Conservation (phyloP, 192 early-diverging fungal genomes). For the Gamsiella multidivaricata region DNA sequence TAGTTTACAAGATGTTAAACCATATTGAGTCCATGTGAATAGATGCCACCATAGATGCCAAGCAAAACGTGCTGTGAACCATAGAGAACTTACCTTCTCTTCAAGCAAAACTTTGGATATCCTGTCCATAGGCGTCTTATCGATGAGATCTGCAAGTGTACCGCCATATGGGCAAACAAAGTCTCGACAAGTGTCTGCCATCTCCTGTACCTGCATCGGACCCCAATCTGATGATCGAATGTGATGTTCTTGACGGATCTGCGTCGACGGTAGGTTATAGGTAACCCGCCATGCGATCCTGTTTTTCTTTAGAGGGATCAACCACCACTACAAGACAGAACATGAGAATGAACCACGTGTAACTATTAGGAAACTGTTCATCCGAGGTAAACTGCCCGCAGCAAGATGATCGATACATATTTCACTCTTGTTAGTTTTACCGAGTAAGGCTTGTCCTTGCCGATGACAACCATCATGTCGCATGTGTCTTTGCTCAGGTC, state of each 20-base stretch:
- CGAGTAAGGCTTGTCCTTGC: conserved; percentile 50
- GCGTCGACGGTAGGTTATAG: conserved; percentile 35
- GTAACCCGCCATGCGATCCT: conserved; percentile 44
- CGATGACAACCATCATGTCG: conserved; percentile 49
- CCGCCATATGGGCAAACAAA: conserved; percentile 41
- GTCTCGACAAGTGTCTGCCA: conserved; percentile 27
- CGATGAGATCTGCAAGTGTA: conserved; percentile 35
- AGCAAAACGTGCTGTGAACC: too few relatives aligned
- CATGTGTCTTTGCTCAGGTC: conserved; percentile 28
- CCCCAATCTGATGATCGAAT: conserved; percentile 46
- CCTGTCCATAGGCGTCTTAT: conserved; percentile 31
- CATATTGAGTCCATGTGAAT: too few relatives aligned
- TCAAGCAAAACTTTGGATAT: conserved; percentile 42
- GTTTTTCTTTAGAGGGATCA: conserved; percentile 39
- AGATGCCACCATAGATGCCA: not conserved
- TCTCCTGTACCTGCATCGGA: conserved; percentile 24
- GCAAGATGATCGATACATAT: too few relatives aligned
- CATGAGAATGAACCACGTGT: not conserved
- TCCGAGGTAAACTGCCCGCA: too few relatives aligned
- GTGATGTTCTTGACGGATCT: conserved; percentile 35
- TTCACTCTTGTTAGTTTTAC: conserved; percentile 8
- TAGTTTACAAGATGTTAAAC: too few relatives aligned
- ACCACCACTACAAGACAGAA: conserved; percentile 27
- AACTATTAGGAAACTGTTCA: not conserved
- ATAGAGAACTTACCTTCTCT: conserved; percentile 36